A percentile compares a stretch with the other conserved stretches of the same genome.
phyloP scores from a whole-genome alignment of 129 eudicot genomes.

The Chrysanthemum makinoi region DNA sequence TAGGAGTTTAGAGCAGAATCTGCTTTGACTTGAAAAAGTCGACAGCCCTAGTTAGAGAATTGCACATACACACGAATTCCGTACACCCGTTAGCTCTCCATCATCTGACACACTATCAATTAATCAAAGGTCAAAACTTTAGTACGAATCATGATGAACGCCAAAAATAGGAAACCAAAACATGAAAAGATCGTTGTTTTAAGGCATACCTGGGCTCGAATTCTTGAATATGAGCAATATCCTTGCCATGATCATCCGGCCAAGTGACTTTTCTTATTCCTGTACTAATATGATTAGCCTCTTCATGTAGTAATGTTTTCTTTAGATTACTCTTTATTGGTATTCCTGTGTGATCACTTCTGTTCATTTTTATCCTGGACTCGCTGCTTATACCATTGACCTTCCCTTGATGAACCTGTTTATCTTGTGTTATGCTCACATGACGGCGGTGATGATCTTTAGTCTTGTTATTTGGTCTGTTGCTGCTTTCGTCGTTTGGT shows the following conservation, averaged over 20 bases:
- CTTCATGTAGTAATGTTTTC: slow-evolving; percentile 18
- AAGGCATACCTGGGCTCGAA: slow-evolving; percentile 46
- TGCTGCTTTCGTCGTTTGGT: slow-evolving; percentile 5
- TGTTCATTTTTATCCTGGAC: slow-evolving; percentile 1
- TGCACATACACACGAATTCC: slow-evolving; percentile 41
- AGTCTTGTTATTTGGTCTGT: slow-evolving; percentile 7
- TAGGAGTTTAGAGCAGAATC: neutral
- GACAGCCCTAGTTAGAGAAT: slow-evolving; percentile 39
- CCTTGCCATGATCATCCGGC: slow-evolving; percentile 50
- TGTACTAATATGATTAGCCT: neutral
- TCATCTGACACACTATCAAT: slow-evolving; percentile 34
- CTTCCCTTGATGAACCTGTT: neutral
- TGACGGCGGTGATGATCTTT: neutral
- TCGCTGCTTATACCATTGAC: neutral
- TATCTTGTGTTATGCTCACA: neutral
- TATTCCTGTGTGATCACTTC: neutral
- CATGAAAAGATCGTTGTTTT: neutral
- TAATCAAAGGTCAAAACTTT: slow-evolving; percentile 22
- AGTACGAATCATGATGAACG: slow-evolving; percentile 15
- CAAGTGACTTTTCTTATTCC: slow-evolving; percentile 42
- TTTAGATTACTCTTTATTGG: slow-evolving; percentile 50
- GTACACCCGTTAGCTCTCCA: slow-evolving; percentile 34
- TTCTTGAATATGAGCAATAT: slow-evolving; percentile 49
- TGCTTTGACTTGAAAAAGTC: slow-evolving; percentile 13
- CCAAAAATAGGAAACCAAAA: slow-evolving; percentile 6